Evolutionary conservation across 352 stramenopile genomes (phyloP), one percentile per base, ranked within the genome.

Genomic region (Pythium insidiosum): DNA sequence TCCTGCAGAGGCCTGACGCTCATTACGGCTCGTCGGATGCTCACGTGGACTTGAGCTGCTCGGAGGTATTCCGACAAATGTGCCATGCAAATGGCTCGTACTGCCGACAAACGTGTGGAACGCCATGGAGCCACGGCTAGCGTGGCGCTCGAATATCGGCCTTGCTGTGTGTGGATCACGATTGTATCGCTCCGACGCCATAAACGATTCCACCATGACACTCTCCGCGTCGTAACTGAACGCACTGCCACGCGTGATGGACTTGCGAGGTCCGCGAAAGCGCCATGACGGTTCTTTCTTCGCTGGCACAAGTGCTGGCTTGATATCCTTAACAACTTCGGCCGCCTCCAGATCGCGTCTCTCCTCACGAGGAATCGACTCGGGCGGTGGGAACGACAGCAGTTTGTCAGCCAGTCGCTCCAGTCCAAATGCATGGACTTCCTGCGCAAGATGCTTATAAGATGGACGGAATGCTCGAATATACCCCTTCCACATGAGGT

Each of bases 181-280:
- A 12, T 53, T 57, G 50, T 80, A 86, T 5, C 78, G 64, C 43
- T 93, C 71, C 6, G 73, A 85, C 0, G 79, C 73, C 66, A 94
- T 87, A 62, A 88, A 94, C 23, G 78, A 88, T 56, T 92, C 77
- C 21, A 90, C 82, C 82, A 94, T 92, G 30, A 94, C 75, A 63
- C 74, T 87, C 49, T 94, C 82, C 18, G 82, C 79, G 26, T 94
- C 82, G 63, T 94, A 94, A 53, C 82, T 92, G 58, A 94, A 94
- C 4, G 82, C 82, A 39, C 66, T 87, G 37, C 82, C 82, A 38
- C 82, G 73, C 21, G 65, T 73, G 19, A 64, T 39, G 51, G 70
- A 61, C 45, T 53, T 50, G 33, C 56, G 59, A 15, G 9, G 9
- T 9, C 28, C 28, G 28, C 28, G 9, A 15, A 9, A 13, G 28